Conservation (phyloP, 2,329 filamentous ascomycete species). For the Fusarium redolens region DNA sequence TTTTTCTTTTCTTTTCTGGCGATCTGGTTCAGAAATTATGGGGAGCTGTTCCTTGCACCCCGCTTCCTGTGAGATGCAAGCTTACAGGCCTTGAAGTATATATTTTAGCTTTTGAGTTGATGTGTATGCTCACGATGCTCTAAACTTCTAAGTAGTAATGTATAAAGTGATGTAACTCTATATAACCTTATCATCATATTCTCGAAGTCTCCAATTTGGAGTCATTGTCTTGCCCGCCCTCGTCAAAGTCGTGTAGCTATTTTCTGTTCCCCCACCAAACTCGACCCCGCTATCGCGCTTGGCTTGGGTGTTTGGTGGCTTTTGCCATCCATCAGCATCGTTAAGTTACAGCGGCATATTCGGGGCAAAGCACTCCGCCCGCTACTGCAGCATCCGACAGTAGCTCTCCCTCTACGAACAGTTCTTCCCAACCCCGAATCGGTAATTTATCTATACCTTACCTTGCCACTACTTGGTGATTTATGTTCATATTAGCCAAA, state of each 20-base stretch:
- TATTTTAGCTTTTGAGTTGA: not conserved
- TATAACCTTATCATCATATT: not conserved
- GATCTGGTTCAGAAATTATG: slow-evolving; percentile 41
- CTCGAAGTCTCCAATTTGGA: not conserved
- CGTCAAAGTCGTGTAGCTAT: slow-evolving; percentile 33
- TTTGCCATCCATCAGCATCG: slow-evolving; percentile 12
- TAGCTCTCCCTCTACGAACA: slow-evolving; percentile 38
- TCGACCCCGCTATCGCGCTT: slow-evolving; percentile 34
- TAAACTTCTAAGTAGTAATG: rapidly evolving
- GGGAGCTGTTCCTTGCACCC: slow-evolving; percentile 39
- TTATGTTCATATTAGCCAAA: slow-evolving; percentile 21
- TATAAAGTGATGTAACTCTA: rapidly evolving
- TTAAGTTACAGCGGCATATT: slow-evolving; percentile 31
- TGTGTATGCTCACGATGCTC: not conserved
- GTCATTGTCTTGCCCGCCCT: slow-evolving; percentile 23
- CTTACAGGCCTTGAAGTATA: not conserved
- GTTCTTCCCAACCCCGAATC: slow-evolving; percentile 21
- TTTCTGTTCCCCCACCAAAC: slow-evolving; percentile 33
- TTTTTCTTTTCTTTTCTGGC: slow-evolving; percentile 28
- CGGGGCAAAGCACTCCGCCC: slow-evolving; percentile 44
- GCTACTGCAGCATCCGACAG: slow-evolving; percentile 43
- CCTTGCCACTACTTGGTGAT: not conserved
- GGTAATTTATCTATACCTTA: slow-evolving; percentile 10
- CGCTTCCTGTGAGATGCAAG: slow-evolving; percentile 31
- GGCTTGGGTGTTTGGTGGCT: slow-evolving; percentile 23